Conservation (phyloP, 768 basidiomycete species). For the Termitomyces sp. region DNA sequence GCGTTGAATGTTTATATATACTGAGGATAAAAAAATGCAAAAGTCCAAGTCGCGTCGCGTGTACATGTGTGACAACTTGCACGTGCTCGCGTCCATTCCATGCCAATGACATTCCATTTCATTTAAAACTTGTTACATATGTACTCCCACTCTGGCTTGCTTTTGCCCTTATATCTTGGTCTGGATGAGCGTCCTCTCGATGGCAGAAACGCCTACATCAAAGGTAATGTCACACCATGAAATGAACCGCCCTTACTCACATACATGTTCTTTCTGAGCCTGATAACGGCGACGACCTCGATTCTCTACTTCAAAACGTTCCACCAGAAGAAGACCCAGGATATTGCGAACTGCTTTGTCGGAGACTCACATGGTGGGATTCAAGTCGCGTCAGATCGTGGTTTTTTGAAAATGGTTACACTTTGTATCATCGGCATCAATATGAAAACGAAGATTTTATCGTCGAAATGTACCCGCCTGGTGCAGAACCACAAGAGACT, state of each 20-base stretch:
- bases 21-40: background rate
- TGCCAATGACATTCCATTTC: too few species aligned
- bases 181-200: background rate
- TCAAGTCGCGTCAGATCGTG: background rate
- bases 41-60: background rate
- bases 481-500: too few species aligned
- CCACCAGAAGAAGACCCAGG: background rate
- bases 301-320: background rate
- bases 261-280: background rate
- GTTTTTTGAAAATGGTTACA: background rate
- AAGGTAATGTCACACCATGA: background rate
- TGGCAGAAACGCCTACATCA: background rate
- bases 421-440: too few species aligned
- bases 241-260: background rate
- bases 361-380: background rate
- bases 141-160: background rate
- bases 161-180: background rate
- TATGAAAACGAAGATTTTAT: too few species aligned
- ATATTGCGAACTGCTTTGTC: too few species aligned
- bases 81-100: background rate
- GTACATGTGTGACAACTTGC: background rate
- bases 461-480: too few species aligned
- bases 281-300: background rate
- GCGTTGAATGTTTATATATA: conserved; percentile 29
- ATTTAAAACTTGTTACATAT: background rate